Percentiles rank a stretch among this genome's conserved stretches.
phyloP scores from a whole-genome alignment of 805 yeast species.

The Maudiozyma serrabonitensis region DNA sequence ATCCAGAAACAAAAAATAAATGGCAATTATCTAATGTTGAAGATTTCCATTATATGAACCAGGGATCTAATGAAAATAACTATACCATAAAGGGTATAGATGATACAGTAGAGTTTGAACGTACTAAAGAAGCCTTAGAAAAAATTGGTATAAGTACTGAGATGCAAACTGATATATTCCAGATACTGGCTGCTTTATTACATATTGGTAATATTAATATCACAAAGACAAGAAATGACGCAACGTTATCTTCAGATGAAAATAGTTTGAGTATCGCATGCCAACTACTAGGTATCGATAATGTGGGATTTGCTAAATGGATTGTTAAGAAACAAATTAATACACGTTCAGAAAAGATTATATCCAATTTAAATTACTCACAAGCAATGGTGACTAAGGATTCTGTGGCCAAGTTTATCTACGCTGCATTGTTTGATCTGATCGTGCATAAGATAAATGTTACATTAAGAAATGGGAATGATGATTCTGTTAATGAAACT shows the following conservation, averaged over 20 bases:
- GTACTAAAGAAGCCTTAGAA: conserved; percentile 64
- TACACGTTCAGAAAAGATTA: conserved; percentile 89
- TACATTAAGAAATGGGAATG: conserved; percentile 60
- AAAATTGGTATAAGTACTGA: conserved; percentile 62
- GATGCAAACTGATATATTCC: conserved; percentile 61
- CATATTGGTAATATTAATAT: conserved; percentile 91
- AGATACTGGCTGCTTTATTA: conserved; percentile 75
- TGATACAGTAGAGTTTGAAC: conserved; percentile 67
- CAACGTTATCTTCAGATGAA: conserved; percentile 74
- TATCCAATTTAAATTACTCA: conserved; percentile 67
- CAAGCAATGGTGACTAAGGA: conserved; percentile 91
- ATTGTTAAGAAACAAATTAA: conserved; percentile 82
- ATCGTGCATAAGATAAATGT: conserved; percentile 73
- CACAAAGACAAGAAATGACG: conserved; percentile 76
- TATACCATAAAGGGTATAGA: conserved; percentile 58
- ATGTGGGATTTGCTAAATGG: conserved; percentile 77
- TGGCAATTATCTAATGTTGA: conserved; percentile 56
- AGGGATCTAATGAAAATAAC: conserved; percentile 59
- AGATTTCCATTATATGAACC: conserved; percentile 75
- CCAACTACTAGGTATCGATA: conserved; percentile 72
- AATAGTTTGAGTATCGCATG: conserved; percentile 77
- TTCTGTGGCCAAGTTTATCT: conserved; percentile 89
- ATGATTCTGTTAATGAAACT: conserved; percentile 32
- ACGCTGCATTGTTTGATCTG: conserved; percentile 92
- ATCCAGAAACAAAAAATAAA: conserved; percentile 39